These are phyloP conservation scores for Plasmodium vivax DNA, from an alignment of 169 alveolate genomes.

Conservation along the genomic window DNA sequence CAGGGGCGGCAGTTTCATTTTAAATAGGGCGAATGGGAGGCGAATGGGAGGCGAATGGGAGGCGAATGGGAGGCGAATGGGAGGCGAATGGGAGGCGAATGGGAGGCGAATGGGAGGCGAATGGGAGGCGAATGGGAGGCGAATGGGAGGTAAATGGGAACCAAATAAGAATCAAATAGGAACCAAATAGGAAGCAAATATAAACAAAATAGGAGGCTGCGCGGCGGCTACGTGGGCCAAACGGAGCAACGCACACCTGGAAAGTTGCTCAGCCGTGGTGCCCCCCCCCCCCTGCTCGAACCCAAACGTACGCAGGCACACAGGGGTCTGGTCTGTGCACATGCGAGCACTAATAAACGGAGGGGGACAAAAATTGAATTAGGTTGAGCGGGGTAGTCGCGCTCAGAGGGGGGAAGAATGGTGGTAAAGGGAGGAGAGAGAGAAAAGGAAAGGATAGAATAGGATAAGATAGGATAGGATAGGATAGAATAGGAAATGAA, in stretches of 20 bases:
- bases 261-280: background rate
- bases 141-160: background rate
- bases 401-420: background rate
- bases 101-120: background rate
- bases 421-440: background rate
- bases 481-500: background rate
- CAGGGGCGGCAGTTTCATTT: conserved; percentile 25
- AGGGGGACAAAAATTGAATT: background rate
- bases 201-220: too few species aligned
- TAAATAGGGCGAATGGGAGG: background rate
- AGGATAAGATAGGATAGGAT: background rate
- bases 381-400: background rate
- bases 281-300: background rate
- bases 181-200: background rate
- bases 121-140: too few species aligned
- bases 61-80: background rate
- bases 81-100: background rate
- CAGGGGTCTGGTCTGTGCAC: background rate
- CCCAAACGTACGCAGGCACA: background rate
- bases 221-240: background rate
- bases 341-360: background rate
- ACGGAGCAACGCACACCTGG: background rate
- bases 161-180: background rate
- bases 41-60: background rate
- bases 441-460: background rate